Evolutionary conservation across 169 alveolate species (phyloP).

Genomic region (Plasmodium adleri): DNA sequence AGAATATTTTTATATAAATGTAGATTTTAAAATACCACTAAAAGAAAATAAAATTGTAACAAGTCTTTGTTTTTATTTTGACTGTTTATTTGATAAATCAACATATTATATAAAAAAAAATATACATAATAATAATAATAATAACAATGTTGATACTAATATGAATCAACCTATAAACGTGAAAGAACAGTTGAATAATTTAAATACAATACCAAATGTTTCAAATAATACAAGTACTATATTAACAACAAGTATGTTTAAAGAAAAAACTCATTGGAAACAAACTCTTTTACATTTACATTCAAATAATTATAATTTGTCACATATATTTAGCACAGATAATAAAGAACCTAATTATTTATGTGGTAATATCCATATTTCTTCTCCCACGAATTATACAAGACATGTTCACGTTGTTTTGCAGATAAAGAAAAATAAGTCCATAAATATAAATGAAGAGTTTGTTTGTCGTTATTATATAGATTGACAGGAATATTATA

Average conservation of each 20-base stretch:
- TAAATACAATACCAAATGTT: constrained; percentile 12
- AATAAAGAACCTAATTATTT: constrained; percentile 24
- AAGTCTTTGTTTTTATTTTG: constrained; percentile 78
- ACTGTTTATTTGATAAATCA: constrained; percentile 75
- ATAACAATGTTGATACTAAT: too few relatives aligned
- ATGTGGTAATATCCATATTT: constrained; percentile 47
- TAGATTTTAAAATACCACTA: constrained; percentile 56
- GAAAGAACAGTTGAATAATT: constrained; percentile 18
- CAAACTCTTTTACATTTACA: constrained; percentile 83
- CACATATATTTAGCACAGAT: constrained; percentile 14
- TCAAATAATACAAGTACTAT: constrained; percentile 23
- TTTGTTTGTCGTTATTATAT: constrained; percentile 38
- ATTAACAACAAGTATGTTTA: constrained; percentile 82
- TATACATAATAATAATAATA: not conserved
- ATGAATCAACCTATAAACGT: too few relatives aligned
- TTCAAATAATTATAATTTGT: constrained; percentile 30
- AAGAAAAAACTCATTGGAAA: constrained; percentile 86
- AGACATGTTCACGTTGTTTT: constrained; percentile 58
- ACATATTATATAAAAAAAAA: constrained; percentile 44
- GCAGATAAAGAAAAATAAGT: constrained; percentile 58
- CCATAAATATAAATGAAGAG: constrained; percentile 45
- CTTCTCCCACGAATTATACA: constrained; percentile 17
- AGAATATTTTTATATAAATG: constrained; percentile 9
- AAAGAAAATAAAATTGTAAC: constrained; percentile 58
- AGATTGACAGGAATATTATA: not conserved